Evolutionary conservation across 2,329 filamentous ascomycete genomes (phyloP).

Genomic region (Trichophyton equinum): DNA sequence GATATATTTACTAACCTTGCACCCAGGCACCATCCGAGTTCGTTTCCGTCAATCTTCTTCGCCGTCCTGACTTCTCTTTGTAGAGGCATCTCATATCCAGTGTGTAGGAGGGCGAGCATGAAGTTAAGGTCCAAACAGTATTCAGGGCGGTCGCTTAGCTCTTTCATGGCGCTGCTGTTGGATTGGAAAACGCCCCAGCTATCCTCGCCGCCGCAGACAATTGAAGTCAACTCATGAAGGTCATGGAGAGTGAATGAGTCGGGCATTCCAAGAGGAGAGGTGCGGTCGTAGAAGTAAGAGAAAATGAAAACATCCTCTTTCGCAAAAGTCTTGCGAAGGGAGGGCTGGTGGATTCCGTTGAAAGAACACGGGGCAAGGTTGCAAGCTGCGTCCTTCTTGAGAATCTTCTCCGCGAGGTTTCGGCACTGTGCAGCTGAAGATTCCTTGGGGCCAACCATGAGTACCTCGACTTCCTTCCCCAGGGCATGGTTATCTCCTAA

Average conservation of each 20-base stretch:
- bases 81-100: conserved; percentile 95
- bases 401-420: conserved; percentile 74
- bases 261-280: conserved; percentile 90
- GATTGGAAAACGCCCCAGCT: conserved; percentile 70
- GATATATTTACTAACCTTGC: conserved; percentile 55
- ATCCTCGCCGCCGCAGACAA: conserved; percentile 67
- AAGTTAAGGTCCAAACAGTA: conserved; percentile 94
- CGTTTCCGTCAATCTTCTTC: conserved; percentile 96
- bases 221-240: conserved; percentile 69
- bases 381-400: conserved; percentile 76
- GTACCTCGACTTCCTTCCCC: conserved; percentile 54
- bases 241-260: conserved; percentile 88
- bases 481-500: conserved; percentile 55
- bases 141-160: conserved; percentile 72
- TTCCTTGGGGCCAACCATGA: conserved; percentile 72
- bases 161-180: conserved; percentile 63
- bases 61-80: conserved; percentile 93
- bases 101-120: conserved; percentile 84
- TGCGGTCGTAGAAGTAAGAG: conserved; percentile 96
- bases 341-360: conserved; percentile 91
- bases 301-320: conserved; percentile 91
- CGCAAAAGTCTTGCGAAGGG: conserved; percentile 80
- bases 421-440: conserved; percentile 72
- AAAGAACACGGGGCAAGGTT: conserved; percentile 87
- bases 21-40: conserved; percentile 94